Percentiles rank a stretch among this genome's conserved stretches.
phyloP scores from a whole-genome alignment of 2,329 filamentous ascomycete genomes.

The Cladosporium velox region DNA sequence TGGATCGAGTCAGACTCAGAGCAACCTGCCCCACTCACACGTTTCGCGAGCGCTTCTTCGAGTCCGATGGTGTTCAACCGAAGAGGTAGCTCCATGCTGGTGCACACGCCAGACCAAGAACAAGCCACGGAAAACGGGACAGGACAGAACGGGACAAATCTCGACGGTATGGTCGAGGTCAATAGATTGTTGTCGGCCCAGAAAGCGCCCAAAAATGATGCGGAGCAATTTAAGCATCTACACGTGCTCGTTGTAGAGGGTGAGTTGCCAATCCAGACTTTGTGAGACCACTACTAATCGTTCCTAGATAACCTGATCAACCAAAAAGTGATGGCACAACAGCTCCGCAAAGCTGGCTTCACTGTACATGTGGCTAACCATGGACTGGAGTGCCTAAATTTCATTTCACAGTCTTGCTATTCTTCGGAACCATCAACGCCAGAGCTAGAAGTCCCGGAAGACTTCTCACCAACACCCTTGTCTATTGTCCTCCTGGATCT shows the following conservation, averaged over 20 bases:
- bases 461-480: not conserved
- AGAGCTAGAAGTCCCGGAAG: slow-evolving; percentile 3
- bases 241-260: slow-evolving; percentile 27
- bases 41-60: slow-evolving; percentile 30
- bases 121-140: not conserved
- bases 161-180: slow-evolving; percentile 7
- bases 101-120: slow-evolving; percentile 1
- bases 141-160: not conserved
- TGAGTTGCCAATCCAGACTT: slow-evolving; percentile 18
- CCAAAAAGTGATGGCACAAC: slow-evolving; percentile 44
- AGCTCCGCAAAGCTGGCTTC: slow-evolving; percentile 41
- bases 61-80: slow-evolving; percentile 31
- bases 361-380: slow-evolving; percentile 43
- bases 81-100: slow-evolving; percentile 28
- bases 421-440: slow-evolving; percentile 21
- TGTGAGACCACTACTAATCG: slow-evolving; percentile 14
- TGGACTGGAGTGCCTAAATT: slow-evolving; percentile 41
- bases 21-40: slow-evolving; percentile 5
- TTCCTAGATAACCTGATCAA: slow-evolving; percentile 44
- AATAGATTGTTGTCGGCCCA: slow-evolving; percentile 28
- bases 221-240: not conserved
- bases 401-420: slow-evolving; percentile 21
- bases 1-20: slow-evolving; percentile 2
- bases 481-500: slow-evolving; percentile 72
- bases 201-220: not conserved